These are phyloP conservation scores for Thelonectria rubi DNA, from an alignment of 2,329 filamentous ascomycete species.

Conservation along the genomic window DNA sequence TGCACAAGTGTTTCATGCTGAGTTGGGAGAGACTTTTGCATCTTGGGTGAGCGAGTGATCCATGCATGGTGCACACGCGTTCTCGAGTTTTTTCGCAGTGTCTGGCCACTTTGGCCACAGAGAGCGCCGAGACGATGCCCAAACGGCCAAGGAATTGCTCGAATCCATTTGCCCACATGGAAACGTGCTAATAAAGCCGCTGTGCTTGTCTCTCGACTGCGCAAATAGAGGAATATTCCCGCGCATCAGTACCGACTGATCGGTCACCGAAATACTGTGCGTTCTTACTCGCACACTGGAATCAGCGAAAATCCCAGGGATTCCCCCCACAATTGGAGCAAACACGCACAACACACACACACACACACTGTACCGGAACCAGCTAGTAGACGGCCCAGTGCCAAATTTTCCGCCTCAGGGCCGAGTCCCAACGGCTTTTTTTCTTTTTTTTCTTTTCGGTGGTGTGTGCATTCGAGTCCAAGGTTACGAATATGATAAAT, in stretches of 20 bases:
- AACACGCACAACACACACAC: slow-evolving; percentile 7
- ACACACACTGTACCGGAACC: slow-evolving; percentile 4
- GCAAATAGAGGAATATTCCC: too few species aligned
- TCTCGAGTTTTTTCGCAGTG: not conserved
- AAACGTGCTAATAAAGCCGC: not conserved
- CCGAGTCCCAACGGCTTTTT: not conserved
- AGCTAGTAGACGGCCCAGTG: slow-evolving; percentile 5
- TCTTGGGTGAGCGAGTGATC: slow-evolving; percentile 1
- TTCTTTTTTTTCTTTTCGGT: not conserved
- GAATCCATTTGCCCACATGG: not conserved
- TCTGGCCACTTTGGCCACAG: slow-evolving; percentile 1
- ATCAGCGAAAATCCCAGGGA: not conserved
- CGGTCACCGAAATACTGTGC: slow-evolving; percentile 1
- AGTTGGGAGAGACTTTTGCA: slow-evolving; percentile 7
- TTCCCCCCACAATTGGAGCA: not conserved
- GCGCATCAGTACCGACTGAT: slow-evolving; percentile 2
- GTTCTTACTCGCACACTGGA: slow-evolving; percentile 1
- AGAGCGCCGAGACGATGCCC: not conserved
- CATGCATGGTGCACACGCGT: slow-evolving; percentile 16
- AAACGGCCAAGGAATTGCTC: not conserved
- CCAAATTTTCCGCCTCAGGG: slow-evolving; percentile 11
- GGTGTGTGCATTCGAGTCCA: too few species aligned
- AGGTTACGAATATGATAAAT: too few species aligned
- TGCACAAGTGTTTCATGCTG: slow-evolving; percentile 18
- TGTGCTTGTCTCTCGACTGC: not conserved